Evolutionary conservation across 371 early-diverging fungal species (phyloP), one percentile per base, ranked within the genome.

Genomic region (Mucor mucedo): DNA sequence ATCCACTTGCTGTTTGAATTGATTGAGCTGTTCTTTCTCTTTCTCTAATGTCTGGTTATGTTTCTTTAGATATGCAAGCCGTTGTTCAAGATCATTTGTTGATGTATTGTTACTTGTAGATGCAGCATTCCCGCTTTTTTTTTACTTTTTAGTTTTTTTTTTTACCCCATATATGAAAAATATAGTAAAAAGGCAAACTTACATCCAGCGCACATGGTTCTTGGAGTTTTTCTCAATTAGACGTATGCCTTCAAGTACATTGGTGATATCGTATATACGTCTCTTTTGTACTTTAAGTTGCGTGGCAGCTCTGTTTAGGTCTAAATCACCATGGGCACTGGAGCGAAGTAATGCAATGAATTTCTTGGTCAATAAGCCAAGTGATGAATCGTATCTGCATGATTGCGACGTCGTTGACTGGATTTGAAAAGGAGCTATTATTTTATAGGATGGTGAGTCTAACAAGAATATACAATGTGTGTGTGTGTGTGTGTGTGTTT

Each of bases 261-360:
- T 93, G 55, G 93, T 93, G 54, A 94, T 93, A 65, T 94, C 94
- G 66, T 94, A 94, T 42, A 94, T 90, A 42, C 94, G 80, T 68
- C 94, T 83, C 71, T 94, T 94, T 67, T 88, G 88, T 21, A 93
- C 93, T 8, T 84, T 78, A 29, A 94, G 84, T 44, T 84, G 78
- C 21, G 69, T 69, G 0, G 93, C 91, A 7, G 93, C 93, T 44
- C 77, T 69, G 60, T 90, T 92, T 50, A 92, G 73, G 70, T 93
- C 93, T 44, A 93, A 70, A 29, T 84, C 85, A 2, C 87, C 87
- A 28, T 89, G 83, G 49, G 81, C 76, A 47, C 88, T 82, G n/a
- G 84, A 77, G 30, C 84, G 80, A 52, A 94, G 72, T 5, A 90
- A 71, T 4, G 76, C 61, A 45, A 93, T 83, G 68, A 94, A 93